Evolutionary conservation across 352 stramenopile species (phyloP).

Genomic region (Blastocystis sp.): DNA sequence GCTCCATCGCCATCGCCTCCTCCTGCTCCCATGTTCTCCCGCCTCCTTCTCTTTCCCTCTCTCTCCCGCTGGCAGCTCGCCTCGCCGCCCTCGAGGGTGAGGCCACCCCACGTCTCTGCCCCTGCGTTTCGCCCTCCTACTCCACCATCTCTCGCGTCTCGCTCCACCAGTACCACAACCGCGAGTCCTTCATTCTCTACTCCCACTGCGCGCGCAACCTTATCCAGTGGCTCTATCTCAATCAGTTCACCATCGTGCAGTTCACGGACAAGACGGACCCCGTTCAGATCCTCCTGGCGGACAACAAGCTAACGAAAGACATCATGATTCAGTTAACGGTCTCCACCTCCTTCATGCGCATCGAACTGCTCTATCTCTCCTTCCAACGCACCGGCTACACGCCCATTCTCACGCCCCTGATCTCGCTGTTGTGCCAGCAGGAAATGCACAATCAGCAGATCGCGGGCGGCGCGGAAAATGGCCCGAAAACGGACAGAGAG

Average conservation of each 20-base stretch:
- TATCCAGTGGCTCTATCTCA: constrained; percentile 18
- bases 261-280: not conserved
- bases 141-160: not conserved
- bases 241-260: constrained; percentile 27
- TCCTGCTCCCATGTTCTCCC: not conserved
- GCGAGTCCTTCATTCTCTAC: not conserved
- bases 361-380: not conserved
- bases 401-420: not conserved
- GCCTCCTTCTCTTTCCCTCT: too few species aligned
- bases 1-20: not conserved
- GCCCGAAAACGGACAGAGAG: not conserved
- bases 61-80: not conserved
- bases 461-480: not conserved
- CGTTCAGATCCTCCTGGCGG: not conserved
- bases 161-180: not conserved
- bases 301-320: not conserved
- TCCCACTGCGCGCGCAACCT: not conserved
- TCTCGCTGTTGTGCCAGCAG: not conserved
- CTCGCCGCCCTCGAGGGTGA: not conserved
- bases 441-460: too few species aligned
- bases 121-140: not conserved
- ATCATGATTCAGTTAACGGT: constrained; percentile 1
- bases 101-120: not conserved
- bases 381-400: not conserved
- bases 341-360: not conserved